Evolutionary conservation across 73 alveolate genomes (phyloP), one percentile per base, ranked within the genome.

Genomic region (Blepharisma japonicum): DNA sequence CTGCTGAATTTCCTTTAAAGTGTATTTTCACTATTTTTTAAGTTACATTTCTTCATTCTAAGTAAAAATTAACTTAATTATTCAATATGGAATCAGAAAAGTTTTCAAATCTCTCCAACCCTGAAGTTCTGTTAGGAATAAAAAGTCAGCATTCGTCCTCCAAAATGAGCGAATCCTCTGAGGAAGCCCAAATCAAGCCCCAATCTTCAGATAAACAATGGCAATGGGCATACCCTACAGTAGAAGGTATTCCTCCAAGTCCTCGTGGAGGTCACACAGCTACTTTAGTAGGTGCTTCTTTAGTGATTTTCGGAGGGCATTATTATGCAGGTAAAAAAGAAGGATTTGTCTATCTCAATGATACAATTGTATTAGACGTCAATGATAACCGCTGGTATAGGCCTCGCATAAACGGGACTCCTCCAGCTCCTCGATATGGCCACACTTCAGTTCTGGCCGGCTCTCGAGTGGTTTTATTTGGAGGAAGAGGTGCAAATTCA

Each of bases 211-310:
- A 11, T 25, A 27, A 21, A 6, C 18, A 70, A 70, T 45, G 56
- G 80, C 56, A 70, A 45, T 70, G 80, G 80, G 80, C 80, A 45
- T 47, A 45, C 5, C 80, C 80, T 9, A 39, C 56, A 4, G 27
- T 70, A 1, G 98, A 93, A 68, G 98, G 98, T 55, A 94, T 95
- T 53, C 99, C 99, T 7, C 99, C 99, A 56, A 81, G 96, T 55
- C 96, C 99, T 6, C 68, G 99, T 84, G 99, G 99, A 32, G 99
- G 99, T 11, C 99, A 96, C 83, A 78, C 98, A 45, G 98, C 99
- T 45, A 96, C 99, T 25, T 89, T 96, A 32, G 92, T 94, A 27
- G 98, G 98, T 20, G 97, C 98, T 5, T 94, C 98, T 47, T 85
- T 96, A 20, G 96, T 96, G 55, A 87, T 95, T 9, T 96, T 96